These are phyloP conservation scores for Pythium folliculosum DNA, from an alignment of 352 stramenopile species.

Conservation along the genomic window DNA sequence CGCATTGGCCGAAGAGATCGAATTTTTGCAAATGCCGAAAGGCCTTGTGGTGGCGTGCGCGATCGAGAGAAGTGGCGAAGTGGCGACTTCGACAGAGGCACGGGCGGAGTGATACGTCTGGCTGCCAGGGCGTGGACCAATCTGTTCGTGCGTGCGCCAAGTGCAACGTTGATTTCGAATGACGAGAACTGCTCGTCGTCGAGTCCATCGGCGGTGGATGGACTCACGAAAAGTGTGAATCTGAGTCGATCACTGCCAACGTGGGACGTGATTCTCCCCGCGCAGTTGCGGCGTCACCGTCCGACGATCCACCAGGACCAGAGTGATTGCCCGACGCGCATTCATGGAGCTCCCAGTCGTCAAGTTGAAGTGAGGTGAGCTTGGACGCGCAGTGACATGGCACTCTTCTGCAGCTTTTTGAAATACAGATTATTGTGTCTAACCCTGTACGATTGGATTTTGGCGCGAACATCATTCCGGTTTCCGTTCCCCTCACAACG, in stretches of 20 bases:
- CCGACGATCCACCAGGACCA: not conserved
- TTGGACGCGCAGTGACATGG: not conserved
- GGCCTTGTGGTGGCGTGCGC: not conserved
- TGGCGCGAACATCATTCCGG: constrained; percentile 19
- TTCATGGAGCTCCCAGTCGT: no score
- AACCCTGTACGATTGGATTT: constrained; percentile 2
- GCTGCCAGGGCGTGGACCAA: not conserved
- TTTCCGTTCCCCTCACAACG: not conserved
- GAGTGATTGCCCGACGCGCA: not conserved
- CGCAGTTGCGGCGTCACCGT: constrained; percentile 6
- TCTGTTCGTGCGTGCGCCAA: not conserved
- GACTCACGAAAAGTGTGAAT: not conserved
- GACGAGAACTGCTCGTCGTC: not conserved
- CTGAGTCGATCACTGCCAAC: not conserved
- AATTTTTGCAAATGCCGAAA: not conserved
- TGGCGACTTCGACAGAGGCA: not conserved
- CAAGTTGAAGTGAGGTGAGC: constrained; percentile 14
- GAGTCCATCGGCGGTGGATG: not conserved
- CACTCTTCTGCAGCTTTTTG: not conserved
- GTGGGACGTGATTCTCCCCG: not conserved
- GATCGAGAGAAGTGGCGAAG: not conserved
- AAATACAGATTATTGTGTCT: constrained; percentile 8
- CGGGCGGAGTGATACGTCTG: not conserved
- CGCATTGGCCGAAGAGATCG: not conserved
- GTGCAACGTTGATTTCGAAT: not conserved